phyloP scores from a whole-genome alignment of 371 early-diverging fungal genomes.

The Saksenaea oblongispora region DNA sequence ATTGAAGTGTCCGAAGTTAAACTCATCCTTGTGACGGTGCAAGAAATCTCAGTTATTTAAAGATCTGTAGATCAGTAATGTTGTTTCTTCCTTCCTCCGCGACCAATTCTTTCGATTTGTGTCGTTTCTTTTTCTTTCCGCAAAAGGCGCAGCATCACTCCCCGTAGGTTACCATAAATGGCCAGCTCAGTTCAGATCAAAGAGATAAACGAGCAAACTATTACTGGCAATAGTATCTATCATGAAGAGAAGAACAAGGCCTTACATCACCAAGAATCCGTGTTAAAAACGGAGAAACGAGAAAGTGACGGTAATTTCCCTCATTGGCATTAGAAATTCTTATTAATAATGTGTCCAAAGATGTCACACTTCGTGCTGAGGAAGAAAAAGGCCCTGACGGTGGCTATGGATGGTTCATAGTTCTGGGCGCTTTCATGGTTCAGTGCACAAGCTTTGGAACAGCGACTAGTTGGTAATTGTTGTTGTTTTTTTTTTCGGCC shows the following conservation, averaged over 20 bases:
- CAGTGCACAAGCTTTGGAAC: slow-evolving; percentile 60
- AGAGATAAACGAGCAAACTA: slow-evolving; percentile 5
- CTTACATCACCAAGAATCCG: neutral
- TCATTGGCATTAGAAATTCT: neutral
- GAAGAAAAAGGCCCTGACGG: slow-evolving; percentile 38
- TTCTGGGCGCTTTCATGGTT: slow-evolving; percentile 55
- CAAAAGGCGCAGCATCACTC: neutral
- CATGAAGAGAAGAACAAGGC: neutral
- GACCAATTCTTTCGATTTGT: neutral
- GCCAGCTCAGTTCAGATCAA: neutral
- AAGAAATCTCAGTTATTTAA: neutral
- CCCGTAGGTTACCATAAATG: neutral
- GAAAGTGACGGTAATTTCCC: neutral
- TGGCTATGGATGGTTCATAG: slow-evolving; percentile 62
- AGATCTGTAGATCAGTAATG: neutral
- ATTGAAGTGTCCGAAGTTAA: neutral
- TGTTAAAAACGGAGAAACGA: neutral
- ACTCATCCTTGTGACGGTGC: neutral
- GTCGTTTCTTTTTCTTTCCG: neutral
- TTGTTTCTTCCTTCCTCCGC: neutral
- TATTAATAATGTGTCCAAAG: neutral
- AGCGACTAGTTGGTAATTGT: slow-evolving; percentile 30
- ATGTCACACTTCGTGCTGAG: neutral
- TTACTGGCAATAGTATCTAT: slow-evolving; percentile 2
- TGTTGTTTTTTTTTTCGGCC: neutral